Evolutionary conservation across 176 grass and related monocot species (phyloP), one percentile per base, ranked within the genome.

Genomic region (Cymbopogon citratus): DNA sequence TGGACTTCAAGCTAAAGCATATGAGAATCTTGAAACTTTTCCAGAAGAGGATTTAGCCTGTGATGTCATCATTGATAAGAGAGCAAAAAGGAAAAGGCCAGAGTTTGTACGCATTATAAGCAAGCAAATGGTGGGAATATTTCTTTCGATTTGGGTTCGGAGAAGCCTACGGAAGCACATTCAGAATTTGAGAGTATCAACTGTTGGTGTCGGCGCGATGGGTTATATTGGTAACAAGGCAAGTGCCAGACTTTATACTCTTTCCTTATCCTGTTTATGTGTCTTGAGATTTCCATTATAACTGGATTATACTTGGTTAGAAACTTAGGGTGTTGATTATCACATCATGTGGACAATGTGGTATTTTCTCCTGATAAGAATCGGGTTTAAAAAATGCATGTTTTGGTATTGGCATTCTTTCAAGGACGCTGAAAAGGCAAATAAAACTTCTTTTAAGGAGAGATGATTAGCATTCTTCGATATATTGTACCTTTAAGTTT

Each of bases 221-320:
- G 92, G 95, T 72, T 97, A 97, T 79, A 97, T 94, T 43, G 95
- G 95, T 39, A 97, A 97, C 69, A 97, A 97, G 92, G 92, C 49
- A 80, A 84, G 87, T 84, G 39, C 49, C 43, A 80, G 81, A 72
- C 38, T 82, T 74, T 16, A 69, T 44, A 41, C 61, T 61, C 19
- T 61, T 81, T 83, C 12, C 6, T 63, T 26, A 35, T 78, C 44
- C 28, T 70, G 61, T 67, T 45, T 21, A 5, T 59, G 51, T 12
- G 25, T 18, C 24, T 34, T 67, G 5, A 7, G 5, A 62, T 46
- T 85, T 66, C 44, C 21, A 10, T 54, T 6, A 52, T 27, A 26
- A 39, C 41, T 54, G 41, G 43, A 83, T 27, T 31, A 39, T 43
- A 71, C 36, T 70, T 66, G 25, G 31, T 38, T 57, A 85, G 48